Percentiles rank a stretch among this genome's conserved stretches.
These are phyloP conservation scores for Leccinum imitatum DNA, from an alignment of 768 basidiomycete genomes.

Conservation along the genomic window DNA sequence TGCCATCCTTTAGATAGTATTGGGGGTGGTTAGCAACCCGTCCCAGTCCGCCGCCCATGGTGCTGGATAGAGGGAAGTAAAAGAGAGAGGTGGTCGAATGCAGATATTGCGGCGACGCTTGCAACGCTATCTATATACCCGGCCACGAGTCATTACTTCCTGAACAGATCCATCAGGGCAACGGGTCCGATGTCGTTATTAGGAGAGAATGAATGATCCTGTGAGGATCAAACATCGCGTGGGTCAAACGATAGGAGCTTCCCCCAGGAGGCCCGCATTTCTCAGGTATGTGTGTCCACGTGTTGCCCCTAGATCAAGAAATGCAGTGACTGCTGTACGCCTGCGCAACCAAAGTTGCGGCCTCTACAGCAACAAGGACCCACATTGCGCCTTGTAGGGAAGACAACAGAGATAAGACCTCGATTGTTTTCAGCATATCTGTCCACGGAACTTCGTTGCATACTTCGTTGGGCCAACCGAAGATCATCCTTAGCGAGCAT, in stretches of 20 bases:
- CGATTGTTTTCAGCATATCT: slow-evolving; percentile 10
- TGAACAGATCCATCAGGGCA: slow-evolving; percentile 18
- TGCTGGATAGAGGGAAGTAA: neutral
- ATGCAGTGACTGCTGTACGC: slow-evolving; percentile 3
- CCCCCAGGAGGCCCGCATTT: neutral
- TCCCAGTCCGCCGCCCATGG: slow-evolving; percentile 18
- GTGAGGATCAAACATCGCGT: slow-evolving; percentile 13
- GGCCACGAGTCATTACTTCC: slow-evolving; percentile 15
- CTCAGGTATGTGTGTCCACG: slow-evolving; percentile 3
- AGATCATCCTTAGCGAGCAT: neutral
- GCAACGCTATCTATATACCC: slow-evolving; percentile 17
- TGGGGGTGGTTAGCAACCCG: slow-evolving; percentile 4
- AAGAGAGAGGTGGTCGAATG: neutral
- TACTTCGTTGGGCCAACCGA: neutral
- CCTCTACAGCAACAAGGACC: slow-evolving; percentile 22
- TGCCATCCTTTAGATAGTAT: slow-evolving; percentile 15
- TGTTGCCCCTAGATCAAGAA: neutral
- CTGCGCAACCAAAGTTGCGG: slow-evolving; percentile 6
- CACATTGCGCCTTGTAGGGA: slow-evolving; percentile 14
- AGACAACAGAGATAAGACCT: neutral
- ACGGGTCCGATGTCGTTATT: neutral
- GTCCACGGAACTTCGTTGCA: neutral
- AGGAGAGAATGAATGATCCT: neutral
- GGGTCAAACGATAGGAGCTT: neutral
- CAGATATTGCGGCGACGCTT: neutral